Evolutionary conservation across 352 stramenopile species (phyloP).

Genomic region (Halophytophthora batemanensis): DNA sequence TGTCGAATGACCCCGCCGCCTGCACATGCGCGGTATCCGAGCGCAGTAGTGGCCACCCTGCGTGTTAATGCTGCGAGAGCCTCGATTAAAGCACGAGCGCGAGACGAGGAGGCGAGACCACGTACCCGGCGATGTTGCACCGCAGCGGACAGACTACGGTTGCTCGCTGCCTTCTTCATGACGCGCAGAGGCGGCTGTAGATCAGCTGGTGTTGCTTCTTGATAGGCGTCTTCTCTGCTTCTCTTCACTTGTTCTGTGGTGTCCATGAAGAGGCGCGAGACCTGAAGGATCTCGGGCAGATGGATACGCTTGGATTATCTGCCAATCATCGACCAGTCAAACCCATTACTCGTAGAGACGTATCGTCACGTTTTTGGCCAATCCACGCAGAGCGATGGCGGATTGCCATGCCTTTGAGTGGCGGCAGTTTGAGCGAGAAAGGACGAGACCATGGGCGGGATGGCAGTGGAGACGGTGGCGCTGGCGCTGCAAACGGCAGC

Average conservation of each 20-base stretch:
- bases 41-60: not conserved
- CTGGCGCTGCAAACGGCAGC: conserved; percentile 28
- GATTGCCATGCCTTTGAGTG: conserved; percentile 21
- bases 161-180: conserved; percentile 38
- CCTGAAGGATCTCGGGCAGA: too few species aligned
- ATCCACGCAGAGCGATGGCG: conserved; percentile 8
- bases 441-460: conserved; percentile 12
- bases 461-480: conserved; percentile 25
- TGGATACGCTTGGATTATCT: too few species aligned
- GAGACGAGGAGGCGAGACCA: not conserved
- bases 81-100: not conserved
- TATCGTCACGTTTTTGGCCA: too few species aligned
- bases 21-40: conserved; percentile 2
- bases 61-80: too few species aligned
- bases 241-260: conserved; percentile 9
- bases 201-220: too few species aligned
- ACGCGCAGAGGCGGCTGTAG: too few species aligned
- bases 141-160: conserved; percentile 41
- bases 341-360: too few species aligned
- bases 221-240: too few species aligned
- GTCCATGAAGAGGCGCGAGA: conserved; percentile 3
- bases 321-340: too few species aligned
- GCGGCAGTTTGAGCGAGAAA: conserved; percentile 6
- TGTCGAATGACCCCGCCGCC: conserved; percentile 42
- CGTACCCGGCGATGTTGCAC: conserved; percentile 56